Evolutionary conservation across 345 rosid species (phyloP), one percentile per base, ranked within the genome.

Genomic region (Toxicodendron radicans): DNA sequence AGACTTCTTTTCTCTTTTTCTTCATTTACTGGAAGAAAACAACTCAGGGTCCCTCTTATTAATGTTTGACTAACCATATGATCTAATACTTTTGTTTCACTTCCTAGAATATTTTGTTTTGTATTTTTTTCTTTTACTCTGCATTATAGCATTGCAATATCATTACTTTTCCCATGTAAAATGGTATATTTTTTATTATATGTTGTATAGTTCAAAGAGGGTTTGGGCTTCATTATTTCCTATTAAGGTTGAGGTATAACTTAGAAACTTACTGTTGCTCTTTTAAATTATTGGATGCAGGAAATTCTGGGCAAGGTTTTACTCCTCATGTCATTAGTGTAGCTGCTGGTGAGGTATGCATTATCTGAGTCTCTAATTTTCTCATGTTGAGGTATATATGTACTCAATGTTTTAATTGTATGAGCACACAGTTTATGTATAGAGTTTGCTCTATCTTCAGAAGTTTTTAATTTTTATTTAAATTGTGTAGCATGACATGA

Each of bases 291-390:
- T 38, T 38, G 73, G 75, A 48, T 88, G 78, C 87, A 92, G 97
- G 94, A 71, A 85, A 81, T 72, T 80, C 85, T 2, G 95, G 97
- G 72, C 91, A 87, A 59, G 89, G 92, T 67, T 91, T 95, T 84
- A 87, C 86, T 51, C 92, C 97, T 5, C 91, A 92, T 83, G 82
- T 92, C 72, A 84, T 95, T 61, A 78, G 79, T 81, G 87, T 90
- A 78, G 82, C 84, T 75, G 87, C 90, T 68, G 97, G 97, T 46
- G 97, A 95, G 92, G 99, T 95, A 88, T 72, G 86, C 62, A 57
- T 68, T 30, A 63, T 51, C 45, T 60, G 64, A 57, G 59, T n/a
- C 21, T 59, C 24, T 41, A 48, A 38, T 45, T 35, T 13, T 49
- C 54, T 68, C 72, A 52, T 43, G 20, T 68, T 53, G 60, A 21